Evolutionary conservation across 2,329 filamentous ascomycete genomes (phyloP).

Genomic region (Daldinia sp.): DNA sequence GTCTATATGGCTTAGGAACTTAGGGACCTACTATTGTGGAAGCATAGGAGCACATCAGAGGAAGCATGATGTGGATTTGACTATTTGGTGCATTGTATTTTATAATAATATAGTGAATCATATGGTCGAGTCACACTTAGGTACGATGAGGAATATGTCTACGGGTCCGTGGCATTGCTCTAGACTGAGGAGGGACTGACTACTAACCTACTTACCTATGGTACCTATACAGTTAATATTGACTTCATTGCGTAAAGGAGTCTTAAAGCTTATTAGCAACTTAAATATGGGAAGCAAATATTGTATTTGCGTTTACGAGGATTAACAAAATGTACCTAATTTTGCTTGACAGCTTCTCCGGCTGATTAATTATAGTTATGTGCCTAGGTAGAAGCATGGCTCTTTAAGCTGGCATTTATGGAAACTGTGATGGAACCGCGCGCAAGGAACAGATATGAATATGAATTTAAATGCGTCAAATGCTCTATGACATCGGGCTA

Average conservation of each 20-base stretch:
- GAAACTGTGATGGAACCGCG: slow-evolving; percentile 5
- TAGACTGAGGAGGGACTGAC: neutral
- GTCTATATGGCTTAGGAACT: neutral
- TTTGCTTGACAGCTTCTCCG: neutral
- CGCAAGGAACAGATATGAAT: slow-evolving; percentile 23
- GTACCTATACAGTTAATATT: neutral
- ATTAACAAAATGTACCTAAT: neutral
- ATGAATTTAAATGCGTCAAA: slow-evolving; percentile 29
- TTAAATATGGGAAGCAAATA: neutral
- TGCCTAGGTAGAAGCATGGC: slow-evolving; percentile 15
- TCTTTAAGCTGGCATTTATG: slow-evolving; percentile 19
- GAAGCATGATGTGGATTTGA: neutral
- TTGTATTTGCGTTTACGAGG: neutral
- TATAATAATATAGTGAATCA: too few species aligned
- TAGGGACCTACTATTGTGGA: neutral
- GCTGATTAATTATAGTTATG: neutral
- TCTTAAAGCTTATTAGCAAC: neutral
- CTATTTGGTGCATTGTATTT: neutral
- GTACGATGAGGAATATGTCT: neutral
- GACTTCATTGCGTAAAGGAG: neutral
- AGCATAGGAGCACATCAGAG: neutral
- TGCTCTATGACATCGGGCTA: slow-evolving; percentile 23
- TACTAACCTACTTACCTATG: too few species aligned
- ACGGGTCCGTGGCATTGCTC: neutral
- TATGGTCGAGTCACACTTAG: too few species aligned